Base-by-base conservation (phyloP, 2,329 filamentous ascomycete species). In the Fusarium liriodendri region DNA sequence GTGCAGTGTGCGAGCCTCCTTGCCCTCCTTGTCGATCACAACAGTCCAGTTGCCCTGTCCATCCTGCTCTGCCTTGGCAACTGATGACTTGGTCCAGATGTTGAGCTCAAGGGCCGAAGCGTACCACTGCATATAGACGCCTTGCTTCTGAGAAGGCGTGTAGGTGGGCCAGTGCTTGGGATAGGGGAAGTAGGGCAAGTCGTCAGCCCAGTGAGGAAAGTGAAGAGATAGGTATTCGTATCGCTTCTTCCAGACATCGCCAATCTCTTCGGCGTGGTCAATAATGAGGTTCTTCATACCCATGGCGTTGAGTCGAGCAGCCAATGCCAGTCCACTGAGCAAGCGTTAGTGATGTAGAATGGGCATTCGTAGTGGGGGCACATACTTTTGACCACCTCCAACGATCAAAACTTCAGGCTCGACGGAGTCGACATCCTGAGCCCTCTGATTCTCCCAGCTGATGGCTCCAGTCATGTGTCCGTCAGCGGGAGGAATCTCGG, bases 71-170 rank as follows among this genome's bases (percentile, higher is more conserved):
- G 62, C 55, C 62, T 66, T 66, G 20, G 45, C 54, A n/a, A 66
- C 55, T n/a, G 55, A 52, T 25, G 66, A 66, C 13, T 40, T 50
- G 18, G 85, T 88, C 91, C 91, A 93, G 33, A 92, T 85, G 74
- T 93, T 91, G 57, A 93, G 84, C 76, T 93, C 91, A 50, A 93
- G 84, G 6, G 87, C 80, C 40, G 85, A 86, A 11, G 88, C 91
- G 70, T 93, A 93, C 3, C 85, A 83, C 73, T 91, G 89, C 71
- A 93, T 88, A 82, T 89, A 93, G 62, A 91, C 89, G 3, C 86
- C 91, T 0, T 92, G 83, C 75, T 93, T 93, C 79, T 92, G 90
- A 72, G 92, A 92, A 6, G 91, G 91, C 0, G 90, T 92, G 80
- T 91, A 93, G 20, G 91, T 80, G 0, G 91, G 91, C 90, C 90